A percentile compares a stretch with the other conserved stretches of the same genome.
Evolutionary conservation across 2,329 filamentous ascomycete genomes (phyloP).

Genomic region (Colletotrichum aenigma): DNA sequence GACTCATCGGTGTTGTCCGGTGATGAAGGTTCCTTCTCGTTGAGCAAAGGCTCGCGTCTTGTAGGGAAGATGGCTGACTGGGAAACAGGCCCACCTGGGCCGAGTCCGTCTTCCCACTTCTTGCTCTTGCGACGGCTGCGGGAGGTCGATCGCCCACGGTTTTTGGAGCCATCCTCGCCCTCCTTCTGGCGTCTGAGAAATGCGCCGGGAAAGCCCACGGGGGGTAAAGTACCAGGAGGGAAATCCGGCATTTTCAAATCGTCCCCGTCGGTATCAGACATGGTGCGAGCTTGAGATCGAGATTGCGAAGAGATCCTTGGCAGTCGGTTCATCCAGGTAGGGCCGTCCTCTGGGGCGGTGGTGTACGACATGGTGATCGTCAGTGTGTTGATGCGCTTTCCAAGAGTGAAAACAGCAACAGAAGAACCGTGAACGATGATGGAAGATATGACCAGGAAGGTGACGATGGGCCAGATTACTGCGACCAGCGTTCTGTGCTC

Average conservation of each 20-base stretch:
- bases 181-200: slow-evolving; percentile 86
- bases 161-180: slow-evolving; percentile 61
- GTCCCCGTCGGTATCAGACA: slow-evolving; percentile 77
- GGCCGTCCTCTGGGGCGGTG: slow-evolving; percentile 83
- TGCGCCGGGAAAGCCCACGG: slow-evolving; percentile 72
- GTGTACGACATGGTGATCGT: slow-evolving; percentile 97
- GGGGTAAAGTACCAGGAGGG: slow-evolving; percentile 74
- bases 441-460: slow-evolving; percentile 91
- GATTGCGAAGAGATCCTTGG: slow-evolving; percentile 71
- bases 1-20: slow-evolving; percentile 24
- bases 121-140: slow-evolving; percentile 67
- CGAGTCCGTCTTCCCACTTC: slow-evolving; percentile 73
- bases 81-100: slow-evolving; percentile 84
- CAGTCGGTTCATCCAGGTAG: slow-evolving; percentile 93
- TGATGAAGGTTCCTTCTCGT: slow-evolving; percentile 28
- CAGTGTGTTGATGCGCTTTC: slow-evolving; percentile 97
- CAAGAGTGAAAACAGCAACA: slow-evolving; percentile 94
- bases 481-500: slow-evolving; percentile 74
- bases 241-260: slow-evolving; percentile 65
- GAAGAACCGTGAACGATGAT: slow-evolving; percentile 98
- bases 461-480: slow-evolving; percentile 93
- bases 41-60: slow-evolving; percentile 36
- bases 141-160: slow-evolving; percentile 50
- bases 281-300: slow-evolving; percentile 82
- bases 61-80: slow-evolving; percentile 87